Conservation (phyloP, 1,284 basidiomycete species). For the Ustilago tritici region DNA sequence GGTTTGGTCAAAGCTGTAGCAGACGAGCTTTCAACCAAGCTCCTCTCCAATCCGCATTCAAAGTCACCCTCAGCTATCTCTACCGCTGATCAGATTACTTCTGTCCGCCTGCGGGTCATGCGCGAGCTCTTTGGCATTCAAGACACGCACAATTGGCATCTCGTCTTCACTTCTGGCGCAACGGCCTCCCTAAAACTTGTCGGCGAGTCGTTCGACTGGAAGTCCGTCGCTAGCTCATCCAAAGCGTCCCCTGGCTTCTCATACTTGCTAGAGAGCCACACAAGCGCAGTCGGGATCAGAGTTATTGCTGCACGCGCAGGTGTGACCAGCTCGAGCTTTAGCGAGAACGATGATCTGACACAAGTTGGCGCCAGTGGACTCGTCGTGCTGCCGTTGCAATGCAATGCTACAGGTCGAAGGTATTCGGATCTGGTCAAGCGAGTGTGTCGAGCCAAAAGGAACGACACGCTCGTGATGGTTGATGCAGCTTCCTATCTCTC, state of each 20-base stretch:
- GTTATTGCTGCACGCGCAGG: slow-evolving; percentile 36
- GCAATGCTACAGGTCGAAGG: slow-evolving; percentile 57
- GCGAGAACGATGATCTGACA: neutral
- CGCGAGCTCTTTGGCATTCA: slow-evolving; percentile 62
- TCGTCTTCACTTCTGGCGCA: slow-evolving; percentile 56
- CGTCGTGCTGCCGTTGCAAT: slow-evolving; percentile 54
- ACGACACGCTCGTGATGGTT: slow-evolving; percentile 34
- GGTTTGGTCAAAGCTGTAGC: slow-evolving; percentile 48
- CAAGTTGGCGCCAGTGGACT: slow-evolving; percentile 10
- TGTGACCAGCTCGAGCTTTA: slow-evolving; percentile 7
- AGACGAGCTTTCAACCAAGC: slow-evolving; percentile 40
- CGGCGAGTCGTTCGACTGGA: slow-evolving; percentile 54
- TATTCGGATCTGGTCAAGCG: slow-evolving; percentile 29
- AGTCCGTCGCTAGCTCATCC: neutral
- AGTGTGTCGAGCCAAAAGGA: slow-evolving; percentile 12
- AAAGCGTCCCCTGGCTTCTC: slow-evolving; percentile 19
- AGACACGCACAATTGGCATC: slow-evolving; percentile 46
- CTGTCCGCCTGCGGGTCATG: slow-evolving; percentile 56
- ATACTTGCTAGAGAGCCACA: slow-evolving; percentile 50
- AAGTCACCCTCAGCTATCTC: slow-evolving; percentile 55
- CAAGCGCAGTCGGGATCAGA: slow-evolving; percentile 53
- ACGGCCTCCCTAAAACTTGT: slow-evolving; percentile 55
- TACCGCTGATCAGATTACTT: slow-evolving; percentile 55
- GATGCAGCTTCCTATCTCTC: slow-evolving; percentile 59
- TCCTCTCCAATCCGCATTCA: slow-evolving; percentile 69